Percentiles rank a stretch among this genome's conserved stretches.
phyloP scores from a whole-genome alignment of 2,329 filamentous ascomycete species.

The Setomelanomma holmii region DNA sequence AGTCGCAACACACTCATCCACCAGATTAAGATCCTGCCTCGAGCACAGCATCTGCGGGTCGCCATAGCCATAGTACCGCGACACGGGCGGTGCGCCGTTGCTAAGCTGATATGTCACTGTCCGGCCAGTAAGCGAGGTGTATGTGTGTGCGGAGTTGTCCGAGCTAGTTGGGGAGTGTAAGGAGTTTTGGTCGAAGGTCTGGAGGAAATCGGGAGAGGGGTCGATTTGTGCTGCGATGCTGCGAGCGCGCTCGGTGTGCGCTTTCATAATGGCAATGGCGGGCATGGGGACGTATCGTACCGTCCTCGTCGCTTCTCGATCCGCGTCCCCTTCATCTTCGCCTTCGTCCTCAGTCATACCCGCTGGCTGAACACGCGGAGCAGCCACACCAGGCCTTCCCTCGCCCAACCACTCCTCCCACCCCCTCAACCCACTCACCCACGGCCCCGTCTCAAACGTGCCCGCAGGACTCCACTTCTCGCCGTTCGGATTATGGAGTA shows the following conservation, averaged over 20 bases:
- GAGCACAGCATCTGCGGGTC: slow-evolving; percentile 13
- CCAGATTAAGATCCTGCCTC: slow-evolving; percentile 6
- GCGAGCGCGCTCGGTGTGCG: slow-evolving; percentile 25
- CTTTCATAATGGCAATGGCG: slow-evolving; percentile 30
- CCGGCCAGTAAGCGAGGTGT: not conserved
- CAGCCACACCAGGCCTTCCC: slow-evolving; percentile 24
- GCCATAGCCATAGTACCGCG: slow-evolving; percentile 11
- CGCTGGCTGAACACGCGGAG: not conserved
- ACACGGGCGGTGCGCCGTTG: slow-evolving; percentile 22
- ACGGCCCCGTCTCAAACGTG: slow-evolving; percentile 17
- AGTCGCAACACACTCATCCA: slow-evolving; percentile 28
- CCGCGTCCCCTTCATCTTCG: not conserved
- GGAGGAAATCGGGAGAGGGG: not conserved
- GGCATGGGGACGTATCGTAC: slow-evolving; percentile 29
- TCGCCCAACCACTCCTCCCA: slow-evolving; percentile 39
- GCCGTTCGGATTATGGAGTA: slow-evolving; percentile 17
- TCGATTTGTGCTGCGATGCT: not conserved
- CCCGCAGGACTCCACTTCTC: not conserved
- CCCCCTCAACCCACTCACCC: slow-evolving; percentile 28
- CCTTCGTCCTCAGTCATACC: not conserved
- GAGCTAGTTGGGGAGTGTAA: not conserved
- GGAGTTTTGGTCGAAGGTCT: slow-evolving; percentile 3
- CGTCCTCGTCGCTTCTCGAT: not conserved
- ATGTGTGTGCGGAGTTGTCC: not conserved
- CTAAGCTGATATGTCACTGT: slow-evolving; percentile 10